A percentile compares a stretch with the other conserved stretches of the same genome.
phyloP scores from a whole-genome alignment of 495 filamentous ascomycete species.

The Ascodesmis nigricans region DNA sequence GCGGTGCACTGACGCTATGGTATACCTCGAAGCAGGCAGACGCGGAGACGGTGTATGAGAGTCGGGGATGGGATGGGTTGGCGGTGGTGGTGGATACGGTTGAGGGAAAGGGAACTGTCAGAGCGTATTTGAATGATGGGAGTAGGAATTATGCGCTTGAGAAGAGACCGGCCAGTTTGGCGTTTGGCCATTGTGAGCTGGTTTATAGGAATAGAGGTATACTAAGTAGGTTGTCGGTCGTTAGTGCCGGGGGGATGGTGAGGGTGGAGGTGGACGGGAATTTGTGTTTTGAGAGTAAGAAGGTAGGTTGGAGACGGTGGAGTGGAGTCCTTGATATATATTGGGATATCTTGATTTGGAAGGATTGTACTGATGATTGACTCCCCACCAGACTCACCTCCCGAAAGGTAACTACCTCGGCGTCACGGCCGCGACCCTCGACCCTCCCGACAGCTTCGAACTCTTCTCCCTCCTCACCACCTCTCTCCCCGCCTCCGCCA shows the following conservation, averaged over 20 bases:
- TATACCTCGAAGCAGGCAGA: constrained; percentile 34
- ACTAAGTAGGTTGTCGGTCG: constrained; percentile 53
- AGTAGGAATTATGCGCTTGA: constrained; percentile 57
- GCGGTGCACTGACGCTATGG: constrained; percentile 88
- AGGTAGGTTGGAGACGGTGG: too few species aligned
- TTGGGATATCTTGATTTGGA: background rate
- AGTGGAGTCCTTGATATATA: background rate
- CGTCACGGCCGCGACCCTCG: constrained; percentile 66
- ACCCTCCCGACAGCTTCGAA: constrained; percentile 86
- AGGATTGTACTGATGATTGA: background rate
- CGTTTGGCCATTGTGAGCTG: constrained; percentile 86
- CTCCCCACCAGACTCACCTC: constrained; percentile 37
- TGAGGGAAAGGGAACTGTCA: constrained; percentile 57
- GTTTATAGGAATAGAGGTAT: constrained; percentile 78
- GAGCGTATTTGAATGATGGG: constrained; percentile 90
- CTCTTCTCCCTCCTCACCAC: constrained; percentile 64
- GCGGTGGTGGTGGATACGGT: constrained; percentile 73
- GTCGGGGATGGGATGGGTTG: constrained; percentile 41
- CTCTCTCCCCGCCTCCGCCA: constrained; percentile 13
- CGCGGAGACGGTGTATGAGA: constrained; percentile 17
- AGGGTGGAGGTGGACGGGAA: constrained; percentile 62
- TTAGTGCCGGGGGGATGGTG: constrained; percentile 36
- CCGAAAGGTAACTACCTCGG: constrained; percentile 71
- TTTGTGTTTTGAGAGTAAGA: constrained; percentile 62
- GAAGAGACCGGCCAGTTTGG: constrained; percentile 56